These are phyloP conservation scores for Trichopus zeylanicus DNA, from an alignment of 116 monocot genomes.

Conservation along the genomic window DNA sequence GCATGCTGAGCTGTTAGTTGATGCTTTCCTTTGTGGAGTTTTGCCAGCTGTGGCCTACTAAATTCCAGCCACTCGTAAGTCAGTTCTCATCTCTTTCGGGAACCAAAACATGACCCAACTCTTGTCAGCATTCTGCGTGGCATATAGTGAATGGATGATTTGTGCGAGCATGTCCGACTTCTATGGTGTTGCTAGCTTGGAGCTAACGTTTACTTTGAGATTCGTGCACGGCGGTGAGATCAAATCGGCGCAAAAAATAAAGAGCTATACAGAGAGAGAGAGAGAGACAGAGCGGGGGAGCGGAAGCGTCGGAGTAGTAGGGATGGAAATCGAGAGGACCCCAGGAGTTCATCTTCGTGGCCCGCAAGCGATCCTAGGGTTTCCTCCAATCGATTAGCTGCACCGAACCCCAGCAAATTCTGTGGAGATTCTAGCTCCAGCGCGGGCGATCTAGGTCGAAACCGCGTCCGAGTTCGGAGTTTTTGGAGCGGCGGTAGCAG, in stretches of 20 bases:
- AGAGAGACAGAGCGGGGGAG: not conserved
- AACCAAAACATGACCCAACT: not conserved
- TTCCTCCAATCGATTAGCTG: not conserved
- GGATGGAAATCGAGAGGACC: conserved; percentile 4
- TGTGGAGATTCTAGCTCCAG: not conserved
- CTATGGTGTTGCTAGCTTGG: no score
- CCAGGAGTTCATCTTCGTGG: not conserved
- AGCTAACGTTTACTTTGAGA: no score
- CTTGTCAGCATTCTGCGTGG: not conserved
- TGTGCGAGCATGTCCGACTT: no score
- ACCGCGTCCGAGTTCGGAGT: not conserved
- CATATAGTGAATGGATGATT: no score
- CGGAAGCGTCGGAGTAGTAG: not conserved
- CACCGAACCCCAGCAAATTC: no score
- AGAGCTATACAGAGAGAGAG: not conserved
- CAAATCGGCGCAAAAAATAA: not conserved
- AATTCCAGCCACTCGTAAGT: not conserved
- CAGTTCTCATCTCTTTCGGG: not conserved
- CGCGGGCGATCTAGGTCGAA: not conserved
- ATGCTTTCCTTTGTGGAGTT: not conserved
- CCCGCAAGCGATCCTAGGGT: not conserved
- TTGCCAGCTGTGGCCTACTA: not conserved
- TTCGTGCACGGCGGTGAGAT: not conserved
- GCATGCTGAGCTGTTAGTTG: not conserved
- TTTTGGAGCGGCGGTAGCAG: not conserved